phyloP scores from a whole-genome alignment of 352 stramenopile genomes.

The Pythium guiyangense region DNA sequence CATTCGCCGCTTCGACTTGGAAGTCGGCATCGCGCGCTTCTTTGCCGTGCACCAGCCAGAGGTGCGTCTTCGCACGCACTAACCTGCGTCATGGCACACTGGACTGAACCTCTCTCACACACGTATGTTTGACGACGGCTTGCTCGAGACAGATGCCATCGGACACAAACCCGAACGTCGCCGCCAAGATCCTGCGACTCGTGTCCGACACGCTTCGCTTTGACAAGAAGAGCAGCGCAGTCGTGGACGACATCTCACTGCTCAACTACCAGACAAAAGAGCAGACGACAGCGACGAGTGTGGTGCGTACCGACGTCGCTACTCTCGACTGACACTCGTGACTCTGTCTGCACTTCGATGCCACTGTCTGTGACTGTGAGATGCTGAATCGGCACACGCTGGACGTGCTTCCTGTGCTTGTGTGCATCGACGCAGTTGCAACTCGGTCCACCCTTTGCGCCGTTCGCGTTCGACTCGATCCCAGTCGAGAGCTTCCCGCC shows the following conservation, averaged over 20 bases:
- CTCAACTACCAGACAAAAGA: constrained; percentile 68
- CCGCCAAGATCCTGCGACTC: constrained; percentile 60
- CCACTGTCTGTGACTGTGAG: too few relatives aligned
- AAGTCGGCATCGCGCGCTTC: constrained; percentile 73
- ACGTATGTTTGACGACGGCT: background rate
- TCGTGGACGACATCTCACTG: constrained; percentile 62
- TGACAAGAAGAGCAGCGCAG: constrained; percentile 54
- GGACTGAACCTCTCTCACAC: too few relatives aligned
- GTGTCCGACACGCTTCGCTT: constrained; percentile 70
- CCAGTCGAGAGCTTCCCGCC: constrained; percentile 75
- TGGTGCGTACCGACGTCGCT: constrained; percentile 23
- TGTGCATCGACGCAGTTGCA: constrained; percentile 31
- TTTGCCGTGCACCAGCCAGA: constrained; percentile 62
- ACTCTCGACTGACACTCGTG: background rate
- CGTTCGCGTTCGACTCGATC: constrained; percentile 56
- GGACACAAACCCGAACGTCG: constrained; percentile 56
- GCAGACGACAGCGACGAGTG: constrained; percentile 31
- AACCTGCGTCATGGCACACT: background rate
- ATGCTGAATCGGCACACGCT: background rate
- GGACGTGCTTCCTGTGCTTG: too few relatives aligned
- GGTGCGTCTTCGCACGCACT: constrained; percentile 13
- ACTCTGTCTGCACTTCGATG: background rate
- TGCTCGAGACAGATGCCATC: constrained; percentile 36
- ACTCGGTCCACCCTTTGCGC: constrained; percentile 61
- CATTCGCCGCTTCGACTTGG: constrained; percentile 68